Evolutionary conservation across 2,329 filamentous ascomycete genomes (phyloP), one percentile per base, ranked within the genome.

Genomic region (Sporothrix brunneoviolacea): DNA sequence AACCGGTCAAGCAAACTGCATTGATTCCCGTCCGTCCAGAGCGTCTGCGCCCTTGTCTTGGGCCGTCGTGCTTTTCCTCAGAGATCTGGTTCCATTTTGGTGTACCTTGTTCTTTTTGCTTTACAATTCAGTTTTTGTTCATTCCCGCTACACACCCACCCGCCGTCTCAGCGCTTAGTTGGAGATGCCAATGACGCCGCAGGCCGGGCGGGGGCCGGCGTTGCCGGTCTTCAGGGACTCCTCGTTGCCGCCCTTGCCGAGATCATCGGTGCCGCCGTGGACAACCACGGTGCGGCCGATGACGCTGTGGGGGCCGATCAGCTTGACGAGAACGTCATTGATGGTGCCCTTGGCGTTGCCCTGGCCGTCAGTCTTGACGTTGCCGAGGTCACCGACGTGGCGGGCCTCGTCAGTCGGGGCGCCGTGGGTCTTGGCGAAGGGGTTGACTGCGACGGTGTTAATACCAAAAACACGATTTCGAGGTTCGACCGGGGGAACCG

Each of bases 181-280:
- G 66, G 87, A 83, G 74, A 95, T 93, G 62, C 89, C 89, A 69
- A 95, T 95, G 67, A 95, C 90, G 76, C 93, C 93, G 75, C 93
- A 98, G 68, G 93, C 93, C 68, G 93, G 93, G 67, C 93, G 88
- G 62, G 76, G 70, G 64, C 93, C 93, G 67, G 93, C 93, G 70
- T 97, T 98, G 61, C 93, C 93, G 59, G 93, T 98, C 85, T 94
- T 96, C 79, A 94, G 89, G 65, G 89, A 95, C 78, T 97, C 90
- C 74, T 91, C 88, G 75, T 88, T 84, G 62, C 75, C 88, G 65
- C 90, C 90, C 79, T 87, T 88, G 72, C 93, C 93, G 59, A 98
- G 88, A 68, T 98, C 93, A 68, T 98, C 93, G 60, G 91, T 97
- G 69, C 93, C 93, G 62, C 77, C 84, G 77, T 98, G 93, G 65